A percentile compares a stretch with the other conserved stretches of the same genome.
Evolutionary conservation across 1,284 basidiomycete species (phyloP).

Genomic region (Ustilago shanxiensis): DNA sequence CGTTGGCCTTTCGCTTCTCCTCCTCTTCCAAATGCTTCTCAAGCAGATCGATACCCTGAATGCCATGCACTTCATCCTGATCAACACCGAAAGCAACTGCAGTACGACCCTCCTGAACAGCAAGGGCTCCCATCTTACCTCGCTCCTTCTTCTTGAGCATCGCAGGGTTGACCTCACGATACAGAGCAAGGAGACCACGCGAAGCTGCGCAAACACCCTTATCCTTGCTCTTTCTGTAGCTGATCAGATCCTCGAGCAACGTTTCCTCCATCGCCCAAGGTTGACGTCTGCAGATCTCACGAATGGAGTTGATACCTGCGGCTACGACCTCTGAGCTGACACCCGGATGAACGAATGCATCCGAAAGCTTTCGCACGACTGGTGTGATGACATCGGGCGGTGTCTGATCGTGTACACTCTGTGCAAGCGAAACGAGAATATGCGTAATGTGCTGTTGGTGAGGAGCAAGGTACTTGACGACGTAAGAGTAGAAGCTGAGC

Average conservation of each 20-base stretch:
- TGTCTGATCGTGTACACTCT: conserved; percentile 94
- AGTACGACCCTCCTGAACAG: conserved; percentile 53
- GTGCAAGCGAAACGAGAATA: conserved; percentile 93
- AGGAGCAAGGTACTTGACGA: conserved; percentile 90
- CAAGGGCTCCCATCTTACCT: conserved; percentile 65
- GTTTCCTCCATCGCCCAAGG: conserved; percentile 96
- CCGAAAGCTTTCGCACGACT: conserved; percentile 89
- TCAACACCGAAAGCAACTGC: conserved; percentile 82
- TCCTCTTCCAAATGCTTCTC: conserved; percentile 65
- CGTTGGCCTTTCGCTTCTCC: conserved; percentile 35
- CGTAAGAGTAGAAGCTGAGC: conserved; percentile 96
- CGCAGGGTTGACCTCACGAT: conserved; percentile 93
- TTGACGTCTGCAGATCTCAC: conserved; percentile 91
- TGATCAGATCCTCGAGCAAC: conserved; percentile 88
- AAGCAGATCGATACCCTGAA: conserved; percentile 78
- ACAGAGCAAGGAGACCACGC: conserved; percentile 89
- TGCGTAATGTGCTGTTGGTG: conserved; percentile 93
- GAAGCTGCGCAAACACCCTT: conserved; percentile 92
- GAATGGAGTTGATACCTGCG: conserved; percentile 92
- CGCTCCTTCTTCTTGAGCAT: conserved; percentile 90
- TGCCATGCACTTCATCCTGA: conserved; percentile 79
- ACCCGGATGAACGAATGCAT: conserved; percentile 97
- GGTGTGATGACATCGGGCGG: conserved; percentile 93
- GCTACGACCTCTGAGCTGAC: conserved; percentile 95
- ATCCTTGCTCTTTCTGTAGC: conserved; percentile 94